Base-by-base conservation (phyloP, 2,329 filamentous ascomycete genomes). In the Sordariomycetes sp. region DNA sequence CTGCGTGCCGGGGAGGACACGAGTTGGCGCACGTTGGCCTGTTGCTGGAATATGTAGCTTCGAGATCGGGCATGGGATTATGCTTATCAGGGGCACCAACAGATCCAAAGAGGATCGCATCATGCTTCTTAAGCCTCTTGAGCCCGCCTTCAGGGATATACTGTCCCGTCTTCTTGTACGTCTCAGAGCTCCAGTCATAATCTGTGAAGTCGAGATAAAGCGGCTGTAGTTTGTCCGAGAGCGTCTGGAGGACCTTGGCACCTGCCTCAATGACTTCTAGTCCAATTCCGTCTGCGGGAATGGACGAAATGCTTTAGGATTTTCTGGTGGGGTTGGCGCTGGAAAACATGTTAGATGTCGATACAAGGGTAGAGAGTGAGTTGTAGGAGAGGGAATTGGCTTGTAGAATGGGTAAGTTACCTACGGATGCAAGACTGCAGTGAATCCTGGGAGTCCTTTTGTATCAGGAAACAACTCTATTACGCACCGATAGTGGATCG, bases 161-260 rank as follows among this genome's bases (percentile, higher is more conserved):
- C 61, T 79, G 76, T 1, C 85, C 85, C 0, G 77, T 83, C 65
- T 77, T 76, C 65, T 84, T 84, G 68, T 84, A 87, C 0, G 76
- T 81, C 17, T 83, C 79, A 0, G 81, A 85, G 62, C 79, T 82
- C 84, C 84, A 87, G 66, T 86, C 81, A 62, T 79, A 85, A 61
- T 82, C 71, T 50, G 75, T 76, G 64, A 87, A 87, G 12, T 80
- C 69, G 0, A 89, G 71, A 10, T 76, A 71, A 66, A 89, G 88
- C 0, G 77, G 76, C 45, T 77, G 73, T 1, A 82, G 69, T 1
- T 76, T 71, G 36, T 72, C 65, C 4, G 74, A 70, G 1, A 85
- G 67, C 15, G 75, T 74, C 60, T 82, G 74, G 55, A 89, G 68
- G 0, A 85, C 85, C 50, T 76, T 72, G 10, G 87, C 79, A 3